A percentile compares a stretch with the other conserved stretches of the same genome.
These are phyloP conservation scores for Candida golubevii DNA, from an alignment of 805 yeast genomes.

Conservation along the genomic window DNA sequence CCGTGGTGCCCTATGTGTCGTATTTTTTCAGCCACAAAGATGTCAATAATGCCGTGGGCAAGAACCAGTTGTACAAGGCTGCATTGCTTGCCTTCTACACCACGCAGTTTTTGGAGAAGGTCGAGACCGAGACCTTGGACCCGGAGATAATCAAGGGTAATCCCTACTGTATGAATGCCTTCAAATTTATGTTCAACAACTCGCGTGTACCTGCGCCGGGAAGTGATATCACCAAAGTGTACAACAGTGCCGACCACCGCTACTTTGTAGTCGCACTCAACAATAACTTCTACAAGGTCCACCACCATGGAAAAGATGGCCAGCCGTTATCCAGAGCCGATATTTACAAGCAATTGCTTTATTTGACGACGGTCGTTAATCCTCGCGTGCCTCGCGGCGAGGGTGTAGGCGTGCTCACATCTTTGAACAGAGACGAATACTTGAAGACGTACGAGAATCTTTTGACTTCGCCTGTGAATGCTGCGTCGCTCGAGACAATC, in stretches of 20 bases:
- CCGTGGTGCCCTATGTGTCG: slow-evolving; percentile 91
- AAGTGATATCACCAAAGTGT: slow-evolving; percentile 60
- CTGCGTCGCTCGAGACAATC: slow-evolving; percentile 58
- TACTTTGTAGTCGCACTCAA: slow-evolving; percentile 70
- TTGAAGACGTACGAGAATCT: slow-evolving; percentile 55
- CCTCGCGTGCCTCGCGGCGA: slow-evolving; percentile 34
- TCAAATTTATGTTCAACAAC: slow-evolving; percentile 86
- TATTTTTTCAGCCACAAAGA: slow-evolving; percentile 86
- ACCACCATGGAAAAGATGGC: slow-evolving; percentile 49
- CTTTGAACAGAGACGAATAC: slow-evolving; percentile 85
- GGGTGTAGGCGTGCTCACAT: slow-evolving; percentile 75
- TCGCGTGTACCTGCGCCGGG: slow-evolving; percentile 69
- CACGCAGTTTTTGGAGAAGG: slow-evolving; percentile 58
- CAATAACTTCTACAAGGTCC: slow-evolving; percentile 76
- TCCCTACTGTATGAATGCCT: slow-evolving; percentile 95
- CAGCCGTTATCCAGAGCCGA: slow-evolving; percentile 42
- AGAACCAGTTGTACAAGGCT: slow-evolving; percentile 67
- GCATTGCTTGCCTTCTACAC: slow-evolving; percentile 68
- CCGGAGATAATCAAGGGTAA: slow-evolving; percentile 73
- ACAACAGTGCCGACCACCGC: slow-evolving; percentile 49
- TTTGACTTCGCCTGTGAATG: slow-evolving; percentile 55
- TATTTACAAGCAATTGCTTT: slow-evolving; percentile 54
- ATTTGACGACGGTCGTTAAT: slow-evolving; percentile 43
- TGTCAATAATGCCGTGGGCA: slow-evolving; percentile 51
- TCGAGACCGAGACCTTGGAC: slow-evolving; percentile 69